These are phyloP conservation scores for Colletotrichum magnum DNA, from an alignment of 2,329 filamentous ascomycete species.

Conservation along the genomic window DNA sequence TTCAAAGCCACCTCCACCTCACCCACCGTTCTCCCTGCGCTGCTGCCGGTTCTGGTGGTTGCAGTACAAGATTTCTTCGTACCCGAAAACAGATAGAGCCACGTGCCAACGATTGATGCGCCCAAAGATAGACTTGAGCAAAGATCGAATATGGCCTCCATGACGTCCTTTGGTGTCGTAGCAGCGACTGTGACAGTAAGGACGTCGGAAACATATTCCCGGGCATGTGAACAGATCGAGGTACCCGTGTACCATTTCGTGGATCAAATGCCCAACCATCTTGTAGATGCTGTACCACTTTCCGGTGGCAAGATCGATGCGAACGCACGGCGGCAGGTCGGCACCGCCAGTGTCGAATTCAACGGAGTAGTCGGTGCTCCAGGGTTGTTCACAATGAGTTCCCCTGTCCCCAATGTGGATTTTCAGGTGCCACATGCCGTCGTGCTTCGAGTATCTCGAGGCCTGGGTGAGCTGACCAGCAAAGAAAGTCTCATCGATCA, in stretches of 20 bases:
- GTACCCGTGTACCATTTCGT: not conserved
- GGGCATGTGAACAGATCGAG: not conserved
- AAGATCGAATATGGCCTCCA: not conserved
- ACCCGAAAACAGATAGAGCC: no score
- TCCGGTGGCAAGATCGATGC: not conserved
- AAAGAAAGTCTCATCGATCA: constrained; percentile 27
- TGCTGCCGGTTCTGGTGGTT: no score
- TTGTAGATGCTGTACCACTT: not conserved
- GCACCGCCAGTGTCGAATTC: not conserved
- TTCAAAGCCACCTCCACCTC: no score
- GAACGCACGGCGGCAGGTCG: not conserved
- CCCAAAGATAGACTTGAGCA: no score
- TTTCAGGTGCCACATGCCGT: not conserved
- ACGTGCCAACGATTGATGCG: no score
- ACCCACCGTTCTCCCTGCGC: no score
- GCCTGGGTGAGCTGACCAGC: constrained; percentile 12
- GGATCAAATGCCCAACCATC: not conserved
- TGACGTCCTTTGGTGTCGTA: not conserved
- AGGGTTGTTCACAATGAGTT: not conserved
- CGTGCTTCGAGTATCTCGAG: no score
- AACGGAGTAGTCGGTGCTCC: not conserved
- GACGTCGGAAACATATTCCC: not conserved
- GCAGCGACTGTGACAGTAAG: not conserved
- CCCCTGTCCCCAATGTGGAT: constrained; percentile 5
- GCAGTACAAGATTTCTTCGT: no score